Base-by-base conservation (phyloP, 106 monocot genomes). In the Acorus gramineus region DNA sequence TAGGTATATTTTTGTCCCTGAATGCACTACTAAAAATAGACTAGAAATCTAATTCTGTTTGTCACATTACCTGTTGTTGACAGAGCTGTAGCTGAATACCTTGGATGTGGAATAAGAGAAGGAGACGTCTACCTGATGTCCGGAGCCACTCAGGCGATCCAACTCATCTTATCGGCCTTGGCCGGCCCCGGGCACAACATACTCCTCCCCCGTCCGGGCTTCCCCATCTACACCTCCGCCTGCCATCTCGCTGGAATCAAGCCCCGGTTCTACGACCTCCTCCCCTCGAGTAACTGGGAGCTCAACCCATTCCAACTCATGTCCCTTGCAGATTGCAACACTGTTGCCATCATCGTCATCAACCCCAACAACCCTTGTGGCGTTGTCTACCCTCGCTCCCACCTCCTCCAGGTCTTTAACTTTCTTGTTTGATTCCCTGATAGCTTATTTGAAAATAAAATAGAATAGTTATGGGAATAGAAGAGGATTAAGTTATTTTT, bases 311-410 rank as follows among this genome's bases (percentile, higher is more conserved):
- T 57, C 14, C 76, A 79, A 4, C 60, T 96, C 61, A 60, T 71
- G 8, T 10, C 53, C 4, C 66, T 96, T 46, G 77, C 76, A 0
- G 90, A 96, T 46, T 55, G 44, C 44, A 60, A 63, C 69, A 96
- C 90, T 3, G 64, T 72, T 46, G 96, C 66, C 7, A 42, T 85
- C 11, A 90, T 96, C 43, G 62, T 91, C 72, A 96, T 96, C 74
- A 91, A 83, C 63, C 96, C 96, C 44, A 91, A 87, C 74, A 96
- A 96, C 47, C 96, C 96, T 4, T 82, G 87, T 46, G 96, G 96
- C 11, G 87, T 81, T 45, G 87, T 77, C 60, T 91, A 80, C 72
- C 81, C 96, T 11, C 7, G 73, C 4, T 12, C 75, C 5, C 91
- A 91, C 56, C 91, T 90, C 53, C 65, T 50, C 10, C 74, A 90